Conservation (phyloP, 768 basidiomycete species). For the Omphalotus guepiniiformis region DNA sequence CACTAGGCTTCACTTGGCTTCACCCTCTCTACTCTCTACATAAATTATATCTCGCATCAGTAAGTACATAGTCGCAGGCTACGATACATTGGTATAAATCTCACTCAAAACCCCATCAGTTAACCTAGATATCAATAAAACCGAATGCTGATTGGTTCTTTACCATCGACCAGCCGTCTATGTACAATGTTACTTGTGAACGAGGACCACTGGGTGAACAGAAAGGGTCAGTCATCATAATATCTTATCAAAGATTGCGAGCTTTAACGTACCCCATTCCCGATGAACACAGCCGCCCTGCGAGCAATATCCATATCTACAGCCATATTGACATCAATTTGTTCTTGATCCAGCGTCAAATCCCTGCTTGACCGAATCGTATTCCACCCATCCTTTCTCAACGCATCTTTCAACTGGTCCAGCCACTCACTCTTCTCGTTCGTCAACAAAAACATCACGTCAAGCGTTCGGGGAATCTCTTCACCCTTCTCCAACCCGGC, state of each 20-base stretch:
- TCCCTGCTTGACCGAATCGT: conserved; percentile 42
- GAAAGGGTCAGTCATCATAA: too few species aligned
- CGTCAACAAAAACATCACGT: conserved; percentile 46
- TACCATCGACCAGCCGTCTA: conserved; percentile 39
- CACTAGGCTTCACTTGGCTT: too few species aligned
- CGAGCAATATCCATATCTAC: conserved; percentile 27
- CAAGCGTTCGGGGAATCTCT: conserved; percentile 22
- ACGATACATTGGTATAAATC: too few species aligned
- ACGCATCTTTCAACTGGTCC: conserved; percentile 32
- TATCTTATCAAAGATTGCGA: too few species aligned
- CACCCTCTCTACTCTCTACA: too few species aligned
- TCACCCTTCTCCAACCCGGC: conserved; percentile 19
- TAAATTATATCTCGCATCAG: too few species aligned
- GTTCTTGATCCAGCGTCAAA: conserved; percentile 17
- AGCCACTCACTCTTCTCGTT: conserved; percentile 46
- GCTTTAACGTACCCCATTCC: conserved; percentile 46
- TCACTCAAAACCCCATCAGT: too few species aligned
- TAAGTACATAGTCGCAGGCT: too few species aligned
- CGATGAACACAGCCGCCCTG: conserved; percentile 26
- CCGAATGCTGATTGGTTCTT: conserved; percentile 37
- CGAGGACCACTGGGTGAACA: conserved; percentile 51
- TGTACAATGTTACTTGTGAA: conserved; percentile 49
- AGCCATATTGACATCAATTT: conserved; percentile 21
- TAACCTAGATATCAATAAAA: conserved; percentile 33
- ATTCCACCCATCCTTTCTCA: conserved; percentile 40